phyloP scores from a whole-genome alignment of 768 basidiomycete genomes.

The Rhizopogon rudus region DNA sequence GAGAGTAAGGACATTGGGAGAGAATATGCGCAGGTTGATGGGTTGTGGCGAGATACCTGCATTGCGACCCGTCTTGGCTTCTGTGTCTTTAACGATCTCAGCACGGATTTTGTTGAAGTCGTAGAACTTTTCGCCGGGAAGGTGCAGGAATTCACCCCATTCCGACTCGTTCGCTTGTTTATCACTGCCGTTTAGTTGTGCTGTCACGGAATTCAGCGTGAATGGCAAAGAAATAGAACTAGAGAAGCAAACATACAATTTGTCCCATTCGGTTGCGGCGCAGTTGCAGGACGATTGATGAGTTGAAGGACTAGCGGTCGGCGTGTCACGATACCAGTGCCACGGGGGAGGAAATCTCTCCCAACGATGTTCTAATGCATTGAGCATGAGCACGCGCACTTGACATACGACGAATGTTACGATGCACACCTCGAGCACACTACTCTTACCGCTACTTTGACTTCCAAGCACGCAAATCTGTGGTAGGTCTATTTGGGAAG shows the following conservation, averaged over 20 bases:
- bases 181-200: constrained; percentile 44
- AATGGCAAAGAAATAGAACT: neutral
- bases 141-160: constrained; percentile 98
- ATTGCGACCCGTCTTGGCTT: constrained; percentile 97
- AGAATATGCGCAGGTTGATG: constrained; percentile 97
- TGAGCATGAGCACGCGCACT: neutral
- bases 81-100: constrained; percentile 95
- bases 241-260: constrained; percentile 30
- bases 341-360: constrained; percentile 97
- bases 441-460: constrained; percentile 92
- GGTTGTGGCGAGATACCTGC: constrained; percentile 96
- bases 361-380: constrained; percentile 86
- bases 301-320: constrained; percentile 96
- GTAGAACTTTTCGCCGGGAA: constrained; percentile 96
- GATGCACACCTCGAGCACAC: constrained; percentile 73
- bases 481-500: constrained; percentile 80
- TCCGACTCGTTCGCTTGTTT: constrained; percentile 86
- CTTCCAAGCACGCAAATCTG: constrained; percentile 91
- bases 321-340: constrained; percentile 97
- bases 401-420: constrained; percentile 1
- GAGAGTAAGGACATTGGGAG: constrained; percentile 94
- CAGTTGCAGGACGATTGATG: constrained; percentile 71
- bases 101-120: constrained; percentile 97
- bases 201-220: constrained; percentile 6
- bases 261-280: constrained; percentile 38